phyloP scores from a whole-genome alignment of 768 basidiomycete species.

The Mycena albidolilacea region DNA sequence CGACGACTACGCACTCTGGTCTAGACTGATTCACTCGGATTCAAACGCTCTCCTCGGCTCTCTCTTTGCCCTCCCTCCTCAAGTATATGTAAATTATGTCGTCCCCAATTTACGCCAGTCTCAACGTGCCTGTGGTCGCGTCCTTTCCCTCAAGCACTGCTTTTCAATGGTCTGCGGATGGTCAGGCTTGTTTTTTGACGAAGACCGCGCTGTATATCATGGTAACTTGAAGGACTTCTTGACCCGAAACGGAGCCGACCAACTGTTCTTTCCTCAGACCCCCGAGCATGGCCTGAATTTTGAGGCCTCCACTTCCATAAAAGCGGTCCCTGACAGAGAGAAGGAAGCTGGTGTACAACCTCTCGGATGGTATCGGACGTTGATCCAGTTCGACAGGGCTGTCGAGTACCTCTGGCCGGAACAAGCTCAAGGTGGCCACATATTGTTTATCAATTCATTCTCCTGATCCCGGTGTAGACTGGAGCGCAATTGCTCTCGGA shows the following conservation, averaged over 20 bases:
- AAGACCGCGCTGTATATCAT: constrained; percentile 78
- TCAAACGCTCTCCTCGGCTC: not conserved
- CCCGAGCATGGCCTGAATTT: constrained; percentile 83
- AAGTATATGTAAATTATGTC: constrained; percentile 1
- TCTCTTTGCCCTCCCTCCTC: not conserved
- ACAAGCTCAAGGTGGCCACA: constrained; percentile 59
- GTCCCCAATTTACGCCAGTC: constrained; percentile 60
- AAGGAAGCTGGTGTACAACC: constrained; percentile 50
- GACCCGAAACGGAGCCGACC: not conserved
- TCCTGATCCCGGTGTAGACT: constrained; percentile 58
- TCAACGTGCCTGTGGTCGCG: constrained; percentile 73
- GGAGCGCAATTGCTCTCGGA: constrained; percentile 78
- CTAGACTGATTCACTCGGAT: constrained; percentile 6
- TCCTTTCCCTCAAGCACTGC: constrained; percentile 70
- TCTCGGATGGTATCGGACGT: constrained; percentile 81
- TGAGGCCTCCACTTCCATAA: constrained; percentile 67
- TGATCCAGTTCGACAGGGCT: constrained; percentile 72
- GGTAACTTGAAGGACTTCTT: constrained; percentile 55
- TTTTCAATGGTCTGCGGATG: constrained; percentile 84
- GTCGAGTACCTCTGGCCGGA: constrained; percentile 62
- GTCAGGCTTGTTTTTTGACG: constrained; percentile 78
- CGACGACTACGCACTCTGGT: constrained; percentile 17
- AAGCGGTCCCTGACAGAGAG: constrained; percentile 52
- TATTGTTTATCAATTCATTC: not conserved
- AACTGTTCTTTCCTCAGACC: constrained; percentile 61